Base-by-base conservation (phyloP, 164 flowering plant species). In the Macadamia integrifolia region DNA sequence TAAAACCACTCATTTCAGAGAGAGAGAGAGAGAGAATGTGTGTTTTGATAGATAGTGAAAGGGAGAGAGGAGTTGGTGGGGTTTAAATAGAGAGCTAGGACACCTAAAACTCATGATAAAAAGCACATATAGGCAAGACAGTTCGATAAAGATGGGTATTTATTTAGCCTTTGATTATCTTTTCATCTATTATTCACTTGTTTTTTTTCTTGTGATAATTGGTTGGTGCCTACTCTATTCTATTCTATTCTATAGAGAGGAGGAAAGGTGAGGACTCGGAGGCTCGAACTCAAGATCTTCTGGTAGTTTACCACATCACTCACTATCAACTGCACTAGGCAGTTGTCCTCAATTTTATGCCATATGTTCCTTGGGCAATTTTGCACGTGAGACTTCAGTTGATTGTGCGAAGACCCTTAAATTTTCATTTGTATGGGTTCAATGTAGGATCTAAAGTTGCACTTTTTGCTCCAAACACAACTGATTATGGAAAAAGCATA, bases 11-110 rank as follows among this genome's bases (percentile, higher is more conserved):
- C 94, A 86, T 86, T 14, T 68, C 77, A 0, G n/a, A 10, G 28
- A 63, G 69, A 52, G 65, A 69, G 9, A 8, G 53, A 58, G 66
- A 68, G 50, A 69, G 66, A 50, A 62, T 59, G 66, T 14, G 65
- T 14, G 17, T 53, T 53, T 14, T 13, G 57, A 59, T 69, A 64
- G 70, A 53, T 66, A 68, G 40, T 66, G 65, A 62, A 68, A 28
- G 64, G 65, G 60, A 65, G 68, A 66, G 3, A 32, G 68, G 68
- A 59, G 72, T 28, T 64, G 73, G 18, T 53, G 69, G 72, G 64
- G 82, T 77, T 80, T 85, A 83, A 62, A 86, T 85, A 88, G 78
- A 73, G 62, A 73, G 23, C 23, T 23, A 23, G 71, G 66, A 67
- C n/a, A 48, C 60, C 61, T 42, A 46, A 17, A 23, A 62, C 70